phyloP scores from a whole-genome alignment of 768 basidiomycete species.

The Amanita pallidorosea region DNA sequence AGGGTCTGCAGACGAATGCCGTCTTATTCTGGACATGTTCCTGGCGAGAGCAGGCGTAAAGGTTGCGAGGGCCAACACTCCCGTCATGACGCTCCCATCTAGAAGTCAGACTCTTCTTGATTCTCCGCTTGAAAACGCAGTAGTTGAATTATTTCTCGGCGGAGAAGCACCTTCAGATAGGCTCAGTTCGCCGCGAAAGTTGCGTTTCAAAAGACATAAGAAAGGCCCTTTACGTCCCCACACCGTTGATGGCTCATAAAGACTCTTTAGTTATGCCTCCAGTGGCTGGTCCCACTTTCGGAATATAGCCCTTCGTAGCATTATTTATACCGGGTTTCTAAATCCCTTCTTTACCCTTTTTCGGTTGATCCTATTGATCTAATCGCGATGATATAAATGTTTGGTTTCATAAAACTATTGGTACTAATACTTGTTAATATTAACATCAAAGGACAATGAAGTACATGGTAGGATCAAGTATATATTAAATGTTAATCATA shows the following conservation, averaged over 20 bases:
- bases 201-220: conserved; percentile 5
- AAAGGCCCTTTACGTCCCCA: conserved; percentile 1
- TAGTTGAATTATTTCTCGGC: conserved; percentile 39
- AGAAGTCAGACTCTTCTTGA: conserved; percentile 15
- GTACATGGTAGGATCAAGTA: not conserved
- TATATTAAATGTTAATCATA: not conserved
- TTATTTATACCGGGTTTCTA: too few species aligned
- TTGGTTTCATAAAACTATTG: not conserved
- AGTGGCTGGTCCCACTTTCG: too few species aligned
- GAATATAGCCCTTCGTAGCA: too few species aligned
- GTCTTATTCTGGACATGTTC: conserved; percentile 76
- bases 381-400: not conserved
- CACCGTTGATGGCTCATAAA: conserved; percentile 1
- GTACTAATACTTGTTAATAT: not conserved
- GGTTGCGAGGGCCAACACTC: conserved; percentile 15
- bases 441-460: not conserved
- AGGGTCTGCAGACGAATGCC: conserved; percentile 73
- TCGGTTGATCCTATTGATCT: not conserved
- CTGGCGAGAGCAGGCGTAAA: conserved; percentile 48
- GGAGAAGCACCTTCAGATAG: conserved; percentile 10
- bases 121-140: conserved; percentile 30
- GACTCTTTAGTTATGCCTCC: too few species aligned
- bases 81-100: conserved; percentile 22
- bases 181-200: not conserved
- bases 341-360: not conserved